Percentiles rank a stretch among this genome's conserved stretches.
phyloP scores from a whole-genome alignment of 1,284 basidiomycete genomes.

The Boletus hoseneyae region DNA sequence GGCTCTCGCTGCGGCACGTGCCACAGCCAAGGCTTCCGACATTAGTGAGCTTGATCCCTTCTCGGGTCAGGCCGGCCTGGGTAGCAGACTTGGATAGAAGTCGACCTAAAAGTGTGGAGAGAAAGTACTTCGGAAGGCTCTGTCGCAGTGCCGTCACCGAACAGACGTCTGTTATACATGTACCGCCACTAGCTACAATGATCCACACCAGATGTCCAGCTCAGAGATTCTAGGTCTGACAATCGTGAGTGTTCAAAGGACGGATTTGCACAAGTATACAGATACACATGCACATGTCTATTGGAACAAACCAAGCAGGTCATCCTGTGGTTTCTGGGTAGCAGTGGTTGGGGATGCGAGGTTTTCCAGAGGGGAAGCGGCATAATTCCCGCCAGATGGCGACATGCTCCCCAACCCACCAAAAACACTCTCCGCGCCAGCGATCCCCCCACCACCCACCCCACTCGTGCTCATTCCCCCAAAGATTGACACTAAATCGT shows the following conservation, averaged over 20 bases:
- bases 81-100: background rate
- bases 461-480: constrained; percentile 43
- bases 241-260: background rate
- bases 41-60: no score
- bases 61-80: background rate
- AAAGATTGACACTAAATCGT: constrained; percentile 89
- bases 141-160: background rate
- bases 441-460: background rate
- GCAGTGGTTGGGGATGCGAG: constrained; percentile 13
- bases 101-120: no score
- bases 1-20: no score
- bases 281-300: constrained; percentile 4
- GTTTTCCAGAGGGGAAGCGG: constrained; percentile 13
- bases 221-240: background rate
- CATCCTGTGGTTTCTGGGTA: constrained; percentile 42
- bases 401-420: constrained; percentile 15
- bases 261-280: constrained; percentile 2
- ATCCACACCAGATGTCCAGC: background rate
- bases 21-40: no score
- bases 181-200: background rate
- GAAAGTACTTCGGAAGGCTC: background rate
- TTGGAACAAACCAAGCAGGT: constrained; percentile 48
- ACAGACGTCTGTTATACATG: no score
- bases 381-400: constrained; percentile 3
- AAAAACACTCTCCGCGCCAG: constrained; percentile 6